Evolutionary conservation across 768 basidiomycete genomes (phyloP).

Genomic region (Hygrocybe coccinea): DNA sequence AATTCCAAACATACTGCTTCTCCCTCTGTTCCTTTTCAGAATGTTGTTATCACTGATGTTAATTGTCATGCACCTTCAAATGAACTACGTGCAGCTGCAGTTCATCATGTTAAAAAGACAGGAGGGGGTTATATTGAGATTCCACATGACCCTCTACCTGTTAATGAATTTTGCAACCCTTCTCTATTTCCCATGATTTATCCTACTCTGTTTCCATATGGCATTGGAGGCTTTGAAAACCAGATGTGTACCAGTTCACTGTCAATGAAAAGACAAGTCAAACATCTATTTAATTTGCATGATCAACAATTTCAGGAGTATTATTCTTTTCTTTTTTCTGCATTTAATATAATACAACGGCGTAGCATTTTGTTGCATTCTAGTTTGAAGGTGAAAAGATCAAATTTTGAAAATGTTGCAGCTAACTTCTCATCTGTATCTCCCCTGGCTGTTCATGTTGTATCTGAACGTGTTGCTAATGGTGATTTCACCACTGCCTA

Average conservation of each 20-base stretch:
- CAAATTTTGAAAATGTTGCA: slow-evolving; percentile 25
- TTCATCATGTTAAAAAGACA: slow-evolving; percentile 28
- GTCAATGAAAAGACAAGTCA: slow-evolving; percentile 30
- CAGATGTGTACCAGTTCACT: slow-evolving; percentile 10
- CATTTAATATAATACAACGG: slow-evolving; percentile 39
- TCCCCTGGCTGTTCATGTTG: slow-evolving; percentile 19
- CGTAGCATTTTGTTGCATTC: slow-evolving; percentile 29
- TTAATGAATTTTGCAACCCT: slow-evolving; percentile 36
- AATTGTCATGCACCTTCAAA: slow-evolving; percentile 21
- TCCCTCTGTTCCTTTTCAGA: slow-evolving; percentile 13
- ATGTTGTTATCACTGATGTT: slow-evolving; percentile 31
- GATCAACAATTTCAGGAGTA: slow-evolving; percentile 36
- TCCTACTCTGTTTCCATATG: slow-evolving; percentile 42
- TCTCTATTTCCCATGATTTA: slow-evolving; percentile 38
- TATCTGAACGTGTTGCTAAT: slow-evolving; percentile 17
- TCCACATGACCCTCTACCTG: slow-evolving; percentile 28
- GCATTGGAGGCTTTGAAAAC: slow-evolving; percentile 41
- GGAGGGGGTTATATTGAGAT: slow-evolving; percentile 26
- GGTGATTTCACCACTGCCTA: slow-evolving; percentile 17
- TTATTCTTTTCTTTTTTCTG: slow-evolving; percentile 39
- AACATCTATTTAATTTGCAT: slow-evolving; percentile 27
- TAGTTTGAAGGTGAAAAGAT: slow-evolving; percentile 25
- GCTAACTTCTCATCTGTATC: slow-evolving; percentile 21
- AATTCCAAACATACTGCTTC: not conserved
- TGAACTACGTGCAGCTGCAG: slow-evolving; percentile 30